Percentiles rank a stretch among this genome's conserved stretches.
These are phyloP conservation scores for Sabuloglossum arenarium DNA, from an alignment of 495 filamentous ascomycete species.

Conservation along the genomic window DNA sequence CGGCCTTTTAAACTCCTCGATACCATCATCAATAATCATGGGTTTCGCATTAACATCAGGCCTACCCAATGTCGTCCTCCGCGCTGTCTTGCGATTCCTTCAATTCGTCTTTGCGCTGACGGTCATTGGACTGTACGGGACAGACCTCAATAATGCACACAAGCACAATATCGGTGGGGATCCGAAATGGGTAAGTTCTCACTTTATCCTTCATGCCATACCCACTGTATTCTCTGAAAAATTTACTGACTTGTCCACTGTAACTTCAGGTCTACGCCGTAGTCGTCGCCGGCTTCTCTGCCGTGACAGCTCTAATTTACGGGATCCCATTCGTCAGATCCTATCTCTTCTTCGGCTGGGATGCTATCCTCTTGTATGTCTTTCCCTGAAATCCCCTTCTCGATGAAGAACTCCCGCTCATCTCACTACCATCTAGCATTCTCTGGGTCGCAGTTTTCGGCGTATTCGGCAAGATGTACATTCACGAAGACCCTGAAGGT, in stretches of 20 bases:
- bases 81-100: slow-evolving; percentile 36
- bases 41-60: not conserved
- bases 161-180: slow-evolving; percentile 27
- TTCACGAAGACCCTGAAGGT: slow-evolving; percentile 39
- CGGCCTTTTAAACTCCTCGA: not conserved
- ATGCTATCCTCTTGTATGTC: slow-evolving; percentile 35
- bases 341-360: slow-evolving; percentile 41
- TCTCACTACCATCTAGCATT: slow-evolving; percentile 18
- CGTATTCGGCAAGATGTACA: slow-evolving; percentile 61
- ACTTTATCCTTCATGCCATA: not conserved
- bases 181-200: slow-evolving; percentile 39
- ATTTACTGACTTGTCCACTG: not conserved
- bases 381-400: not conserved
- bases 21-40: not conserved
- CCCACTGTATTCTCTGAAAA: slow-evolving; percentile 5
- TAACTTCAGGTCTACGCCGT: slow-evolving; percentile 44
- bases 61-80: slow-evolving; percentile 2
- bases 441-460: slow-evolving; percentile 70
- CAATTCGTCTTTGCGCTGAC: slow-evolving; percentile 56
- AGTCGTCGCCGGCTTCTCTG: slow-evolving; percentile 37
- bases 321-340: slow-evolving; percentile 38
- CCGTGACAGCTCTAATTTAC: slow-evolving; percentile 39
- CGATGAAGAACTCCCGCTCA: not conserved
- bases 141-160: slow-evolving; percentile 40
- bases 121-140: slow-evolving; percentile 60